Base-by-base conservation (phyloP, 768 basidiomycete genomes). In the Vishniacozyma victoriae region DNA sequence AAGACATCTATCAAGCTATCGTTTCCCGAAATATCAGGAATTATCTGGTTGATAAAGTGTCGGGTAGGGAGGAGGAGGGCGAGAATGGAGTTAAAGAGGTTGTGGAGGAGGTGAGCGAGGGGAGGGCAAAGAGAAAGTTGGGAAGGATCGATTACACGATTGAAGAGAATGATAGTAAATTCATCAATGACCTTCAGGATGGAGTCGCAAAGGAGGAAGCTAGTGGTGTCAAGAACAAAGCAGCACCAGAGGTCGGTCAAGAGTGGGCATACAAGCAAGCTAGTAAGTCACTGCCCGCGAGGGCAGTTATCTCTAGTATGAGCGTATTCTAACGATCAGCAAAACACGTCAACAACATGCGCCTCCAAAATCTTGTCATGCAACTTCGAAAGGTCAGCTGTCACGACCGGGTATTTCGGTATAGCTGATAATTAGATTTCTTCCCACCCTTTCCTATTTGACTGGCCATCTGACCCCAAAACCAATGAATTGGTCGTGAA, bases 331-430 rank as follows among this genome's bases (percentile, higher is more conserved):
- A 19, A 38, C 15, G 33, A 24, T 13, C 52, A 91, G 90, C 81
- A 47, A 86, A 83, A 66, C 80, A 85, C 40, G 82, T 93, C 31
- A 91, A 91, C 72, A 91, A 89, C 67, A 85, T 91, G 86, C 83
- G 82, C 44, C 78, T 99, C 14, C 90, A 96, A 69, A 99, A 97
- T 64, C 80, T 82, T 11, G 83, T 96, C 48, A 97, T 99, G 93
- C 93, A 97, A 69, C 78, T 96, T 4, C 86, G 93, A 46, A 96
- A 97, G n/a, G 29, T 33, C 9, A 23, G 5, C 24, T 9, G 22
- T 26, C 7, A 14, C 6, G 7, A 35, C 27, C 16, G 13, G 16
- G 4, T 48, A 6, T 19, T 18, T 40, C 16, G 29, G 20, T 35
- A 44, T 33, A 9, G 29, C 29, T 33, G 29, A 33, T n/a, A n/a